phyloP scores from a whole-genome alignment of 306 rosid species.

The Dryas alaskensis region DNA sequence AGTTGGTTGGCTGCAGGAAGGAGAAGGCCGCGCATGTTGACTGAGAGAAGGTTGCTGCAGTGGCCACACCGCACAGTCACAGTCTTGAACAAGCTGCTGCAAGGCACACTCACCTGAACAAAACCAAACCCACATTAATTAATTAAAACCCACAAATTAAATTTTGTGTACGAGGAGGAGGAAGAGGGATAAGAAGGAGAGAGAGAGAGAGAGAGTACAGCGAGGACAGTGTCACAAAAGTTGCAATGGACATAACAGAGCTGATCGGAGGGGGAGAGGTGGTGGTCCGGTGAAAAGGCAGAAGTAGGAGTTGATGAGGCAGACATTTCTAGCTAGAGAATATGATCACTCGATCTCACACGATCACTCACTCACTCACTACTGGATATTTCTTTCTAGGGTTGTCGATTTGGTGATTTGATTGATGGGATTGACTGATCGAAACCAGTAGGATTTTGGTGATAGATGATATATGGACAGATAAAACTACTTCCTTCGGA shows the following conservation, averaged over 20 bases:
- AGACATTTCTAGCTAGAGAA: too few relatives aligned
- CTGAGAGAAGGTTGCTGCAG: slow-evolving; percentile 89
- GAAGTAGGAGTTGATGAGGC: slow-evolving; percentile 56
- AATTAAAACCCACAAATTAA: neutral
- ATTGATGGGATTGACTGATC: slow-evolving; percentile 85
- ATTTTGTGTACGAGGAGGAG: neutral
- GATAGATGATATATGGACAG: slow-evolving; percentile 28
- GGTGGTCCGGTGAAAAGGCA: slow-evolving; percentile 73
- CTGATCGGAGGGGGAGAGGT: slow-evolving; percentile 83
- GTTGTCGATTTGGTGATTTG: slow-evolving; percentile 57
- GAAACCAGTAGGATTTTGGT: slow-evolving; percentile 47
- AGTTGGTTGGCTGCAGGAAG: slow-evolving; percentile 64
- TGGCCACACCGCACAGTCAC: slow-evolving; percentile 96
- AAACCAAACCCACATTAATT: neutral
- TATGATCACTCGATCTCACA: too few relatives aligned
- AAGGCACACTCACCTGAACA: slow-evolving; percentile 87
- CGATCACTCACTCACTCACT: too few relatives aligned
- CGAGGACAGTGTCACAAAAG: slow-evolving; percentile 93
- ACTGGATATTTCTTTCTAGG: neutral
- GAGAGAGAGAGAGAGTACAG: slow-evolving; percentile 38
- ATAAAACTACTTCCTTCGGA: slow-evolving; percentile 38
- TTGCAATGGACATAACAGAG: slow-evolving; percentile 97
- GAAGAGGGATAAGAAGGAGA: neutral
- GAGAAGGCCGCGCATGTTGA: slow-evolving; percentile 69
- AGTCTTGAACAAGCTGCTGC: slow-evolving; percentile 77